These are phyloP conservation scores for Capsicum pubescens DNA, from an alignment of 257 asterid species.

Conservation along the genomic window DNA sequence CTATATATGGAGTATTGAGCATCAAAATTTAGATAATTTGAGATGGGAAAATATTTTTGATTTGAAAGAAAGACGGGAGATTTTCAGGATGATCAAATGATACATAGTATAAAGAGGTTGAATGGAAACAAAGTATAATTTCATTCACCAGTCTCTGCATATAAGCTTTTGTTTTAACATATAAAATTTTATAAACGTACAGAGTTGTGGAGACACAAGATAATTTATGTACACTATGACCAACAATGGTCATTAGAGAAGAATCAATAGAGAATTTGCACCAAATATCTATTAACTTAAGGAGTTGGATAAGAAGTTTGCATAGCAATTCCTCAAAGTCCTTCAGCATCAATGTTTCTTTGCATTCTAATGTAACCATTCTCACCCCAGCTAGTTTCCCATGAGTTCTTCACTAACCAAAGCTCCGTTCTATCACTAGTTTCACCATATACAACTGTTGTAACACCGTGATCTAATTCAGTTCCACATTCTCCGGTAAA, in stretches of 20 bases:
- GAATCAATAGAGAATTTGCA: not conserved
- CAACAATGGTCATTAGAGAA: too few species aligned
- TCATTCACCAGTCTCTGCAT: too few species aligned
- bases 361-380: conserved; percentile 9
- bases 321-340: not conserved
- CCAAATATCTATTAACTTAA: not conserved
- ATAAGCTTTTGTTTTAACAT: too few species aligned
- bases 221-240: not conserved
- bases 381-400: not conserved
- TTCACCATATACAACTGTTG: not conserved
- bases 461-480: not conserved
- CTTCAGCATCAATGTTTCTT: not conserved
- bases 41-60: too few species aligned
- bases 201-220: too few species aligned
- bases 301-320: not conserved
- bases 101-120: too few species aligned
- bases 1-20: too few species aligned
- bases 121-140: too few species aligned
- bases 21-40: too few species aligned
- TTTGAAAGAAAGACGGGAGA: too few species aligned
- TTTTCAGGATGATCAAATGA: too few species aligned
- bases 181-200: too few species aligned
- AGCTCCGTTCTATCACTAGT: not conserved
- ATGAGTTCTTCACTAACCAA: conserved; percentile 5
- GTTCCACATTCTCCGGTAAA: not conserved